These are phyloP conservation scores for Suhomyces kunorum DNA, from an alignment of 1,139 yeast species.

Conservation along the genomic window DNA sequence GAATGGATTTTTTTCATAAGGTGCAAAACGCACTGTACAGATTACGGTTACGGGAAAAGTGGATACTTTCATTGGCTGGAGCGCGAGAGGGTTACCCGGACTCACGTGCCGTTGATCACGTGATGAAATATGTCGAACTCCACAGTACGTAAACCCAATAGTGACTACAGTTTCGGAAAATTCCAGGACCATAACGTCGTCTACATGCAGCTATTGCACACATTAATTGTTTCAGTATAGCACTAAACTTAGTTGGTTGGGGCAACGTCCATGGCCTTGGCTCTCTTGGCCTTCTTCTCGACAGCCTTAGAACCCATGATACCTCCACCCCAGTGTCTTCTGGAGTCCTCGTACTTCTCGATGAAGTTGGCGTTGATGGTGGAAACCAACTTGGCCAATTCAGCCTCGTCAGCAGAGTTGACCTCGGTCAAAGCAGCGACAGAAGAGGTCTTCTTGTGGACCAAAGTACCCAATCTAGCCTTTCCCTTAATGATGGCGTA, in stretches of 20 bases:
- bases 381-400: conserved; percentile 86
- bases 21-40: conserved; percentile 13
- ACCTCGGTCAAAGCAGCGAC: conserved; percentile 98
- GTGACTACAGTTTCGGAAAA: neutral
- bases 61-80: conserved; percentile 29
- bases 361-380: conserved; percentile 90
- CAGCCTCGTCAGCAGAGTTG: conserved; percentile 89
- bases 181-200: too few species aligned
- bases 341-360: conserved; percentile 90
- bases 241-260: conserved; percentile 17
- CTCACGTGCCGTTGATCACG: conserved; percentile 4
- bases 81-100: conserved; percentile 11
- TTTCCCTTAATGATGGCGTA: conserved; percentile 98
- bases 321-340: conserved; percentile 99
- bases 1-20: conserved; percentile 14
- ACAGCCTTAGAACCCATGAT: conserved; percentile 90
- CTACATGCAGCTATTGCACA: conserved; percentile 2
- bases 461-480: conserved; percentile 97
- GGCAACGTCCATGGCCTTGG: conserved; percentile 39
- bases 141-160: neutral
- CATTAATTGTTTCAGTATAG: conserved; percentile 5
- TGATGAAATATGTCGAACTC: neutral
- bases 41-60: conserved; percentile 26
- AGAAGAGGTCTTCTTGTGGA: conserved; percentile 94
- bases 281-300: conserved; percentile 59